Evolutionary conservation across 2,329 filamentous ascomycete genomes (phyloP), one percentile per base, ranked within the genome.

Genomic region (Talaromyces albobiverticillius): DNA sequence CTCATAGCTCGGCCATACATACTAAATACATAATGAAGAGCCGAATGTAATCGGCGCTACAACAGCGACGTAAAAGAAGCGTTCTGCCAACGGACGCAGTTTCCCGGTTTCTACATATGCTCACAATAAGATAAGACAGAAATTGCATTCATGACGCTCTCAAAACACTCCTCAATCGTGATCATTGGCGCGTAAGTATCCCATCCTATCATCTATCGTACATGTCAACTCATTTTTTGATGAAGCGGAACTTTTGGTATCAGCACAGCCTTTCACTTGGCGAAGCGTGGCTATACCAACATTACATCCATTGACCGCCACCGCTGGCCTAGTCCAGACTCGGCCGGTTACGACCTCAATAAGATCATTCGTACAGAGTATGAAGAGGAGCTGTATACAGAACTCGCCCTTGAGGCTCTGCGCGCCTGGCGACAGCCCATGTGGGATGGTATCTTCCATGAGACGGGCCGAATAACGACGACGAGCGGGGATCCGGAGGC

Each of bases 201-300:
- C 11, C 6, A 22, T 41, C 29, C 20, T 22, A 16, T 18, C 34
- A 3, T 50, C 32, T 46, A 58, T 31, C 36, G 29, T 20, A 23
- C n/a, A 61, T 54, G n/a, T 47, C 20, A n/a, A 7, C 51, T 54
- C n/a, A 59, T 48, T 61, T 60, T 14, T 34, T 62, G 80, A 47
- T 78, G 79, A 8, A 76, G 71, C 20, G 79, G 79, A 9, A 79
- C 78, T 0, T 81, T 79, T 66, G 79, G 79, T 11, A 74, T 73
- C 31, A 77, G 75, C 7, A 79, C 78, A n/a, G 78, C 79, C n/a
- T 67, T 79, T 18, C 74, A 80, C 59, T 69, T 82, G 5, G 74
- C 77, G 23, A 71, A 77, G 26, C 68, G 73, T 48, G 78, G 78
- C 38, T 80, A 79, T 60, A 71, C 68, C 36, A 71, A 77, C 57